Evolutionary conservation across 768 basidiomycete species (phyloP), one percentile per base, ranked within the genome.

Genomic region (Pholiota conissans): DNA sequence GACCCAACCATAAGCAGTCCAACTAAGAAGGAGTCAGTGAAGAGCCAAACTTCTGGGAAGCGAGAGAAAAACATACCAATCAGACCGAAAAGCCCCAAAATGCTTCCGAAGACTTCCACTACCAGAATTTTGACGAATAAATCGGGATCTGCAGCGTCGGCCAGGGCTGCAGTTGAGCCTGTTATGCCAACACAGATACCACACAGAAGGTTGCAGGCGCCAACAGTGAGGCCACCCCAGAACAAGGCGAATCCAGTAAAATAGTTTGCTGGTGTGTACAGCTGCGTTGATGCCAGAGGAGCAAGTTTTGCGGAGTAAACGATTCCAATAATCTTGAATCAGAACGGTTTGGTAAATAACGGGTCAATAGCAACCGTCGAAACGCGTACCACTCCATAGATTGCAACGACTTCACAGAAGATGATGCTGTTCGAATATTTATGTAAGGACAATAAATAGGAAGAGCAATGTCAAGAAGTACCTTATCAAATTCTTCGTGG

Each of bases 351-450:
- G n/a, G 42, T 48, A 48, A 27, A 49, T 30, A 42, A 6, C 16
- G 14, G n/a, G 42, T 50, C 8, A 49, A 18, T 42, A n/a, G 35
- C 22, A 46, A 45, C 3, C 34, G 39, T 47, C 26, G 16, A 49
- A 48, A 18, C 40, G 80, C 90, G 58, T 74, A 95, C 93, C 52
- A 93, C 92, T 56, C 91, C 97, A 76, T 98, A 98, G 68, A 99
- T 98, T 57, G 96, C 97, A 27, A 99, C 95, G 68, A 98, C 97
- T 78, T 98, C 96, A 73, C 96, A 98, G 81, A 98, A 98, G 68
- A 99, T 98, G 78, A 98, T 94, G 64, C 96, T 98, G 67, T 9
- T 27, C 14, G 26, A 37, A 27, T 4, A 30, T n/a, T 32, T 28
- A 3, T 28, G 34, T 54, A 28, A 49, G 51, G 26, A 8, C 16